phyloP scores from a whole-genome alignment of 2,329 filamentous ascomycete species.

The Phaeomoniella chlamydospora region DNA sequence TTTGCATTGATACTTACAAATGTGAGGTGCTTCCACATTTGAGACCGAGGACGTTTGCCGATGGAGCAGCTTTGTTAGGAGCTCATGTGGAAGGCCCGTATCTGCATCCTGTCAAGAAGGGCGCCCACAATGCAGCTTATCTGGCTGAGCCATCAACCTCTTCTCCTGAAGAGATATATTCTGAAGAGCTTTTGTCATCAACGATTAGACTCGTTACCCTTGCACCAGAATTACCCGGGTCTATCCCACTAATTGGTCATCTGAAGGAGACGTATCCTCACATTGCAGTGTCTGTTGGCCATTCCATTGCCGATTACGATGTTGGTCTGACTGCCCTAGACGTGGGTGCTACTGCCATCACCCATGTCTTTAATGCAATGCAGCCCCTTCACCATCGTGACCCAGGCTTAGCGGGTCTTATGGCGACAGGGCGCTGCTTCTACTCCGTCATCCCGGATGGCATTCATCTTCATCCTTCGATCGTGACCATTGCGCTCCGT shows the following conservation, averaged over 20 bases:
- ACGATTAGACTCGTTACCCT: conserved; percentile 36
- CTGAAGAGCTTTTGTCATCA: conserved; percentile 22
- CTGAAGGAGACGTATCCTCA: conserved; percentile 21
- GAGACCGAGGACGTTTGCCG: conserved; percentile 23
- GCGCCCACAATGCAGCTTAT: conserved; percentile 34
- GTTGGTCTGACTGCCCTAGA: conserved; percentile 29
- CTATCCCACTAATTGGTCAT: conserved; percentile 23
- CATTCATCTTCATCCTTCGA: conserved; percentile 36
- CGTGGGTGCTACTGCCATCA: conserved; percentile 36
- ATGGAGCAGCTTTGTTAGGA: conserved; percentile 35
- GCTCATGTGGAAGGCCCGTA: conserved; percentile 44
- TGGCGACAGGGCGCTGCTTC: conserved; percentile 24
- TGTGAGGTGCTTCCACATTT: conserved; percentile 33
- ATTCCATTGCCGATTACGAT: conserved; percentile 33
- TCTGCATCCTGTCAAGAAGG: conserved; percentile 36
- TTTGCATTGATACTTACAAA: conserved; percentile 2
- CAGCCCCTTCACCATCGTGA: conserved; percentile 32
- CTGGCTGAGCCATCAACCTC: conserved; percentile 20
- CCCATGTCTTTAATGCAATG: conserved; percentile 43
- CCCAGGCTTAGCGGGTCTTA: conserved; percentile 34
- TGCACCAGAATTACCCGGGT: conserved; percentile 34
- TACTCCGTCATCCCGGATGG: conserved; percentile 40
- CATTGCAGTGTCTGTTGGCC: conserved; percentile 34
- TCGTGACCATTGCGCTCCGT: conserved; percentile 33
- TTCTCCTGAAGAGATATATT: conserved; percentile 27